Conservation (phyloP, 352 stramenopile genomes). For the Phytopythium ostracodes region DNA sequence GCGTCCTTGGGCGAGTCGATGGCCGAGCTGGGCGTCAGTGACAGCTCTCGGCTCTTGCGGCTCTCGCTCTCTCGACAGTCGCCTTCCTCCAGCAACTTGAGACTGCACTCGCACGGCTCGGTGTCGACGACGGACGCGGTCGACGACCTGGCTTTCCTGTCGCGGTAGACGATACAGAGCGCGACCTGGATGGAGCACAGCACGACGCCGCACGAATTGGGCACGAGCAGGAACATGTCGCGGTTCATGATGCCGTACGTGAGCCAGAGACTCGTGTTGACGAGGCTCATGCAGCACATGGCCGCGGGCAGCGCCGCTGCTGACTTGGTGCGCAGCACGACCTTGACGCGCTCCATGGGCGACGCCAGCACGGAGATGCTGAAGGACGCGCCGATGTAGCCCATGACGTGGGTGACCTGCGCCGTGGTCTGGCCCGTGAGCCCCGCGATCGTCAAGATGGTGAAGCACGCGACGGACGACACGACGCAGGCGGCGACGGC, state of each 20-base stretch:
- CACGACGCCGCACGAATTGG: conserved; percentile 8
- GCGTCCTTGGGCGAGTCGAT: conserved; percentile 3
- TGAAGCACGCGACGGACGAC: background rate
- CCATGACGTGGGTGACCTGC: background rate
- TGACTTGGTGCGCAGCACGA: conserved; percentile 8
- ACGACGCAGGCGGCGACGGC: conserved; percentile 1
- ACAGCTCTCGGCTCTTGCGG: conserved; percentile 1
- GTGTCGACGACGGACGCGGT: background rate
- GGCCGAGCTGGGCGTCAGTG: background rate
- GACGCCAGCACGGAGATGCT: background rate
- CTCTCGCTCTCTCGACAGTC: background rate
- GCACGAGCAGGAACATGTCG: conserved; percentile 7
- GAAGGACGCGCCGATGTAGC: conserved; percentile 1
- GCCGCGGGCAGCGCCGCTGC: background rate
- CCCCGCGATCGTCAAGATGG: background rate
- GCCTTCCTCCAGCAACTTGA: background rate
- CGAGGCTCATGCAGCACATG: conserved; percentile 7
- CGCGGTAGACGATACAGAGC: conserved; percentile 9
- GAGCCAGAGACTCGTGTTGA: conserved; percentile 9
- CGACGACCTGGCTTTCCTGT: background rate
- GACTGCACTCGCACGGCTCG: background rate
- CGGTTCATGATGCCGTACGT: conserved; percentile 6
- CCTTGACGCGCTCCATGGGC: conserved; percentile 8
- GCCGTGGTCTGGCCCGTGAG: background rate
- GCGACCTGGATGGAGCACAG: conserved; percentile 5